Base-by-base conservation (phyloP, 2,329 filamentous ascomycete species). In the Calonectria crousiana region DNA sequence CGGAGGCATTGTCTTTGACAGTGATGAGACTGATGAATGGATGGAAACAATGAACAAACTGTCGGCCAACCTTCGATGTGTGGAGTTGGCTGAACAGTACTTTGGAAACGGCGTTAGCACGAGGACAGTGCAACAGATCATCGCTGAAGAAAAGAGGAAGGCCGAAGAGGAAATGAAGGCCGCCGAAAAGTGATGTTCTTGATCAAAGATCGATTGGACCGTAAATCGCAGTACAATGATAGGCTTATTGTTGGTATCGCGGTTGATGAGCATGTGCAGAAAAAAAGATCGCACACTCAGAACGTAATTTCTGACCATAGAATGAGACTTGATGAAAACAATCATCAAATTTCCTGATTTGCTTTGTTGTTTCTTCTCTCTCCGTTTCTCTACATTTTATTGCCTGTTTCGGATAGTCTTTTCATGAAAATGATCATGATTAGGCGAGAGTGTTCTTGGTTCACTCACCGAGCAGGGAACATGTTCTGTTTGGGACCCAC, bases 31-130 rank as follows among this genome's bases (percentile, higher is more conserved):
- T 77, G 97, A 98, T 85, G 98, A 96, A 89, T 91, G 96, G 85
- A 95, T 98, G 90, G 98, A 97, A 77, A 95, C 92, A 67, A 93
- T 97, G 87, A 98, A 99, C 88, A 99, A 99, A 89, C 88, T 98
- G 62, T 93, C 94, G 1, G 80, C 80, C 38, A 81, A 81, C 69
- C 74, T 81, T n/a, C 79, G 80, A 14, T 81, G 80, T 34, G 77
- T 81, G 26, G 79, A 81, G 71, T 44, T 81, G 30, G 76, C 79
- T 3, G 79, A 81, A 58, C 76, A 71, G 70, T 81, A 80, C 64
- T 81, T 81, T 74, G 79, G 79, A 4, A 74, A 78, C 16, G 79
- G 79, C 0, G 74, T 76, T 6, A 78, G 77, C 72, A 76, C 78
- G 34, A 81, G 79, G 73, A 78, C 78, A 1, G 79, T 81, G 1